phyloP scores from a whole-genome alignment of 495 filamentous ascomycete genomes.

The Achaetomiella virescens region DNA sequence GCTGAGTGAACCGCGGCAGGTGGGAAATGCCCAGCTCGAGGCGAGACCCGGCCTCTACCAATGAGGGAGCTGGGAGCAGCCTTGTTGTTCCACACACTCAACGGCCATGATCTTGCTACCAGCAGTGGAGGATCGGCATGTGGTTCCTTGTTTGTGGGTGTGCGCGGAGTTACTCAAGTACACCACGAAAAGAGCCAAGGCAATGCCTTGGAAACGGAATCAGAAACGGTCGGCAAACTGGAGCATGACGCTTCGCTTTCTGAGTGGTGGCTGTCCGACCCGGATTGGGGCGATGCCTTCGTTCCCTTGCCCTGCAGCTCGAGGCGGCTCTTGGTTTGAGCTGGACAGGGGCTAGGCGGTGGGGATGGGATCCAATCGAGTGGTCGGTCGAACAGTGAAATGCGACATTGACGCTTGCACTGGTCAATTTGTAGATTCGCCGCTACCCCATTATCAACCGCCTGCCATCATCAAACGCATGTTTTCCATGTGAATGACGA shows the following conservation, averaged over 20 bases:
- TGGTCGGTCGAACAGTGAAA: conserved; percentile 16
- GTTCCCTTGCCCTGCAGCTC: conserved; percentile 8
- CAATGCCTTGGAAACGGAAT: background rate
- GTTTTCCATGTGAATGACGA: background rate
- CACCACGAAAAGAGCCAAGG: background rate
- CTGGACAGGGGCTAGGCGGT: conserved; percentile 27
- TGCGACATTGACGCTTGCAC: conserved; percentile 25
- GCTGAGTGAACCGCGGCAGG: background rate
- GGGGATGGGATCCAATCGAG: conserved; percentile 22
- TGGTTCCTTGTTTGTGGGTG: background rate
- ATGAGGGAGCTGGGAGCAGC: background rate
- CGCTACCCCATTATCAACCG: conserved; percentile 1
- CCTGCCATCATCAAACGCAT: background rate
- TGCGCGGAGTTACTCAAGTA: conserved; percentile 1
- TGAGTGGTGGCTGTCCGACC: background rate
- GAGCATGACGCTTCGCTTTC: background rate
- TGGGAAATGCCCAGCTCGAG: background rate
- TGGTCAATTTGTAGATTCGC: conserved; percentile 10
- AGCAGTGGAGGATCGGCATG: background rate
- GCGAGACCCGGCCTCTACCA: background rate
- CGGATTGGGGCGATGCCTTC: background rate
- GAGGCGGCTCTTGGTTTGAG: conserved; percentile 29
- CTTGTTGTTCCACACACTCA: conserved; percentile 1
- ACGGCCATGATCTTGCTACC: conserved; percentile 6
- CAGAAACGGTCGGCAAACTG: background rate